phyloP scores from a whole-genome alignment of 176 grass and related monocot species.

The Ensete ventricosum region DNA sequence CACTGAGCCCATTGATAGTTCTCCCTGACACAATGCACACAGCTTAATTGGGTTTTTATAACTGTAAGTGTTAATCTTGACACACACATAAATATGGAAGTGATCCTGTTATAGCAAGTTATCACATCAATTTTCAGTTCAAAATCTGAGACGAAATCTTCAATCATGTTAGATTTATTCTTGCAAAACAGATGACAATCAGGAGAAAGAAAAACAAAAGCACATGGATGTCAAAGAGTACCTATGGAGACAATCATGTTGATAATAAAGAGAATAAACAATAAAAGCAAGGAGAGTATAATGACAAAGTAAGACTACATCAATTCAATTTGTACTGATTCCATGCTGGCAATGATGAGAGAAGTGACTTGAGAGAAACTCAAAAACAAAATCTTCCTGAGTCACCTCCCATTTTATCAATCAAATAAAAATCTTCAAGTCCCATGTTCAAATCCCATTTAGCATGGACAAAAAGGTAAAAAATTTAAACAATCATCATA shows the following conservation, averaged over 20 bases:
- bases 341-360: background rate
- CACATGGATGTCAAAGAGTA: background rate
- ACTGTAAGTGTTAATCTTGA: background rate
- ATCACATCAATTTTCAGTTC: background rate
- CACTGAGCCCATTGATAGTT: constrained; percentile 90
- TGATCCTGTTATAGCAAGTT: background rate
- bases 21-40: constrained; percentile 37
- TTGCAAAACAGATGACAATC: background rate
- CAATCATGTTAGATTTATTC: background rate
- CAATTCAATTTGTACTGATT: background rate
- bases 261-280: background rate
- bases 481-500: too few species aligned
- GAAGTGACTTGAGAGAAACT: background rate
- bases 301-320: background rate
- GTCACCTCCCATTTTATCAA: background rate
- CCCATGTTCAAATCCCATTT: background rate
- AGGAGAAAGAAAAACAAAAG: background rate
- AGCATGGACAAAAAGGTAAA: too few species aligned
- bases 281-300: background rate
- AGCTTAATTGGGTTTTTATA: background rate
- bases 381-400: background rate
- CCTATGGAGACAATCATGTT: background rate
- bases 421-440: background rate
- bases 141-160: background rate
- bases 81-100: background rate